A percentile compares a stretch with the other conserved stretches of the same genome.
Evolutionary conservation across 1,284 basidiomycete species (phyloP).

Genomic region (Chalciporus sp.): DNA sequence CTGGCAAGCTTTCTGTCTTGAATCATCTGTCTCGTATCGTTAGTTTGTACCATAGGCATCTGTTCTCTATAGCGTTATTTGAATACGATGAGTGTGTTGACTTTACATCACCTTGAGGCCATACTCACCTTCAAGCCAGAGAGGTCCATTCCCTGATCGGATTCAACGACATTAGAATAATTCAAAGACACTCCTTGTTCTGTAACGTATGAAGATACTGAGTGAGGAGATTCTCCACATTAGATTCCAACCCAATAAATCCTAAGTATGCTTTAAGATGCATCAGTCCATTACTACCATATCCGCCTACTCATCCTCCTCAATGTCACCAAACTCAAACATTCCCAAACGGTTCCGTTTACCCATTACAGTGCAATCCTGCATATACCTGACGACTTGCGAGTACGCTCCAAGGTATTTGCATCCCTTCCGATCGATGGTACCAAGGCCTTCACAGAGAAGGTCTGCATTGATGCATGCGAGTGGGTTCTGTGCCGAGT

Average conservation of each 20-base stretch:
- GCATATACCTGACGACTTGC: constrained; percentile 66
- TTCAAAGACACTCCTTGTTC: not conserved
- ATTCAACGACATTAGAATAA: not conserved
- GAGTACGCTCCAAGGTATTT: constrained; percentile 76
- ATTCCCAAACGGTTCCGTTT: constrained; percentile 81
- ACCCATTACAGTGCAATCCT: constrained; percentile 62
- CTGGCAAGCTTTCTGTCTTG: no score
- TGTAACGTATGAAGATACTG: constrained; percentile 6
- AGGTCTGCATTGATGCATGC: constrained; percentile 85
- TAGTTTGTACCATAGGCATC: no score
- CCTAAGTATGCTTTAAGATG: not conserved
- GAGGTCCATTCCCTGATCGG: not conserved
- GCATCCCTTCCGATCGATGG: constrained; percentile 78
- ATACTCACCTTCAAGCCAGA: not conserved
- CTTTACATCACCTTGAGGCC: not conserved
- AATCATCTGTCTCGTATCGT: no score
- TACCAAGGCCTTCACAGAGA: constrained; percentile 77
- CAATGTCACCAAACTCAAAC: constrained; percentile 87
- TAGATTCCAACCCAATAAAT: constrained; percentile 21
- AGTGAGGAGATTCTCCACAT: constrained; percentile 2
- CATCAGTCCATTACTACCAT: not conserved
- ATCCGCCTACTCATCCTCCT: constrained; percentile 58
- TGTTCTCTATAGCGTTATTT: not conserved
- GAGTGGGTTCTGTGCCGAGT: constrained; percentile 64
- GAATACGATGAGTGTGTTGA: not conserved